Conservation (phyloP, 345 rosid species). For the Hibiscus trionum region DNA sequence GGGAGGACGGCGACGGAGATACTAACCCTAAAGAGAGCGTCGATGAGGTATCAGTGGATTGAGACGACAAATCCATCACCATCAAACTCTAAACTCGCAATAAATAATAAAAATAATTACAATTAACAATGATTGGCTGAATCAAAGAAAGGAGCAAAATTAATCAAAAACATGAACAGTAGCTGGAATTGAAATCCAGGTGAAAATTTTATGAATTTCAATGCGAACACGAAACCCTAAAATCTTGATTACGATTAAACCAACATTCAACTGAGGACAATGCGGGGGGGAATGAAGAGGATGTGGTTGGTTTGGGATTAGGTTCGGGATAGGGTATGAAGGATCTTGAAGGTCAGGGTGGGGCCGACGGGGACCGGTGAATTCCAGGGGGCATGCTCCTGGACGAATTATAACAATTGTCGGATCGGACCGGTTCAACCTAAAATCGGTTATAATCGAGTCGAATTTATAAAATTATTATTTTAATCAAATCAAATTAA, state of each 20-base stretch:
- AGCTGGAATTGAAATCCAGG: not conserved
- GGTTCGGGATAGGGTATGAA: not conserved
- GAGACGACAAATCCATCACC: not conserved
- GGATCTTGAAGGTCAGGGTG: not conserved
- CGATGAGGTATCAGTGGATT: not conserved
- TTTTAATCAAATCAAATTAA: no score
- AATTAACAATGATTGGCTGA: not conserved
- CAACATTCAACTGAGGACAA: not conserved
- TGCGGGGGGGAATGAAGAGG: not conserved
- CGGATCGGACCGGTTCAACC: not conserved
- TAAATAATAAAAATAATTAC: not conserved
- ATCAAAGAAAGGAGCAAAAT: not conserved
- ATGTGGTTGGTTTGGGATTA: not conserved
- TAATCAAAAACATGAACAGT: not conserved
- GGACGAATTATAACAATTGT: not conserved
- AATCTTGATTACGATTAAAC: not conserved
- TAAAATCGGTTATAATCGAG: not conserved
- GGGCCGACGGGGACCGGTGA: not conserved
- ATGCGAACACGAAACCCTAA: not conserved
- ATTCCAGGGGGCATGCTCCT: not conserved
- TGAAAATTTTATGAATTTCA: not conserved
- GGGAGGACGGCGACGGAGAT: conserved; percentile 3
- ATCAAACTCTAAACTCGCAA: not conserved
- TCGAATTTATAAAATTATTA: no score
- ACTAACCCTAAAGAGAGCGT: not conserved